Conservation (phyloP, 2,329 filamentous ascomycete species). For the Acrocalymma vagum region DNA sequence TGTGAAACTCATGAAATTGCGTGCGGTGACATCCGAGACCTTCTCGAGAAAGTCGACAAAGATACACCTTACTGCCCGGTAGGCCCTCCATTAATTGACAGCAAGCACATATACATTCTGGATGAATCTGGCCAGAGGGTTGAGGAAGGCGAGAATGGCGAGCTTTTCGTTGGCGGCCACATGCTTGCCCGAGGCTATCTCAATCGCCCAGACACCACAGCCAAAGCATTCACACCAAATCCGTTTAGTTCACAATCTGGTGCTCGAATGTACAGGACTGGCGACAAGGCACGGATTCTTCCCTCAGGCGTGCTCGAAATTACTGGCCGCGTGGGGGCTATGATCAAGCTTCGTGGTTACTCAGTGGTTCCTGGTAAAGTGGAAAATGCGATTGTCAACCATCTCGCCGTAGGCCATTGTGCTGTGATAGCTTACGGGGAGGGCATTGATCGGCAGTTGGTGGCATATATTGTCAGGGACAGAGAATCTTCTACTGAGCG, state of each 20-base stretch:
- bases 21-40: slow-evolving; percentile 76
- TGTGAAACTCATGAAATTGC: slow-evolving; percentile 85
- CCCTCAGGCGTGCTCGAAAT: slow-evolving; percentile 76
- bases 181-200: slow-evolving; percentile 80
- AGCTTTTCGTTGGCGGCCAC: slow-evolving; percentile 78
- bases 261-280: slow-evolving; percentile 77
- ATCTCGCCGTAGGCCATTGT: slow-evolving; percentile 75
- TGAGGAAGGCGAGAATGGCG: slow-evolving; percentile 68
- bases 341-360: slow-evolving; percentile 84
- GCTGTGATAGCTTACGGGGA: slow-evolving; percentile 79
- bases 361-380: slow-evolving; percentile 81
- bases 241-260: slow-evolving; percentile 67
- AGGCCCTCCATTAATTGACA: slow-evolving; percentile 71
- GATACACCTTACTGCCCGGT: slow-evolving; percentile 76
- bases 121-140: slow-evolving; percentile 74
- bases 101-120: slow-evolving; percentile 75
- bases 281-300: slow-evolving; percentile 73
- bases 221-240: slow-evolving; percentile 74
- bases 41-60: slow-evolving; percentile 64
- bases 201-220: slow-evolving; percentile 80
- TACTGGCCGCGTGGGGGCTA: slow-evolving; percentile 76
- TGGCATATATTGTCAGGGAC: slow-evolving; percentile 79
- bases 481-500: slow-evolving; percentile 66
- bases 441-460: slow-evolving; percentile 76
- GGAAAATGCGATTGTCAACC: slow-evolving; percentile 74